Conservation (phyloP, 148 eudicot species). For the Rhododendron griersonianum region DNA sequence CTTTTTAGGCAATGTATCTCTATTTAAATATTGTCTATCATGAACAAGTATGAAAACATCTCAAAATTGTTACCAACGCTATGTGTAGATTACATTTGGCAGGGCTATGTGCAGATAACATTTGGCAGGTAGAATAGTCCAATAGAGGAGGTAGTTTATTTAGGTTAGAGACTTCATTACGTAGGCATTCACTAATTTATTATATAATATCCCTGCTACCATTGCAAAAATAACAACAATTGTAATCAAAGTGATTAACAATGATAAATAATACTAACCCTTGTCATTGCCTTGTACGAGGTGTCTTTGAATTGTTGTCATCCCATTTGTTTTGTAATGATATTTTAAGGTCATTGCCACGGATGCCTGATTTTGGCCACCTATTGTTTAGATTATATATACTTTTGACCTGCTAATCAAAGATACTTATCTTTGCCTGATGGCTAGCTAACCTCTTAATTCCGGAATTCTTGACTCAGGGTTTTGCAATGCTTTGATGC, state of each 20-base stretch:
- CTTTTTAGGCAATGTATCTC: background rate
- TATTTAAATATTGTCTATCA: background rate
- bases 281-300: background rate
- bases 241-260: background rate
- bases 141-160: too few relatives aligned
- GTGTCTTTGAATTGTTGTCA: background rate
- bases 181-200: too few relatives aligned
- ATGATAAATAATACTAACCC: background rate
- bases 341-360: background rate
- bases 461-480: background rate
- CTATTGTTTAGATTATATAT: background rate
- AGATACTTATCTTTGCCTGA: background rate
- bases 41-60: background rate
- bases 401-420: background rate
- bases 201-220: background rate
- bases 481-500: background rate
- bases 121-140: too few relatives aligned
- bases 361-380: background rate
- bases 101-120: too few relatives aligned
- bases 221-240: background rate
- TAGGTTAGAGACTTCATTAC: background rate
- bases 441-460: background rate
- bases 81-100: background rate
- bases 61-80: background rate
- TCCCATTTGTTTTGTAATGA: background rate